Percentiles rank a stretch among this genome's conserved stretches.
These are phyloP conservation scores for Schwanniomyces pseudopolymorphus DNA, from an alignment of 805 yeast genomes.

Conservation along the genomic window DNA sequence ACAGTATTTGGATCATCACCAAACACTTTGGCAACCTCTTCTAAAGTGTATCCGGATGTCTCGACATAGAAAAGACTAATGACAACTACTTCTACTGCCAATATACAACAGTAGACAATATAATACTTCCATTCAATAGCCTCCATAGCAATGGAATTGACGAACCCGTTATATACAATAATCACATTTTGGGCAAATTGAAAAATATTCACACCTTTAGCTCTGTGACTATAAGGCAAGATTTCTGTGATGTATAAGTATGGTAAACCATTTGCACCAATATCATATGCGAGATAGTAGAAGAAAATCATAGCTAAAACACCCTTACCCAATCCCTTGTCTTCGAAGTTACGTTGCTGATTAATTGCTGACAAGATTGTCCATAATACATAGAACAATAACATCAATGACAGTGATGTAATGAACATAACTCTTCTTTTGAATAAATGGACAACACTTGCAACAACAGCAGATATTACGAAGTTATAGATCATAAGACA, in stretches of 20 bases:
- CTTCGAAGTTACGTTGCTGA: conserved; percentile 12
- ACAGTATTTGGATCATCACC: not conserved
- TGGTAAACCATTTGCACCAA: conserved; percentile 39
- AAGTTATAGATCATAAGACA: conserved; percentile 49
- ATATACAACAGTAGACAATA: conserved; percentile 35
- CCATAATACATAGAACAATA: conserved; percentile 19
- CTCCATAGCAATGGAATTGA: conserved; percentile 40
- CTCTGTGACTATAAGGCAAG: conserved; percentile 38
- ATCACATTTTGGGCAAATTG: conserved; percentile 18
- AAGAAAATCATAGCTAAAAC: conserved; percentile 26
- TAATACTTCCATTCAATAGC: conserved; percentile 45
- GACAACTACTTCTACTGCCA: conserved; percentile 27
- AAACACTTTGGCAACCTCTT: conserved; percentile 23
- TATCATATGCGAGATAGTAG: conserved; percentile 19
- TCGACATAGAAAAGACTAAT: conserved; percentile 40
- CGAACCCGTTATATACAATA: conserved; percentile 27
- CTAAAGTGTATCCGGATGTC: conserved; percentile 44
- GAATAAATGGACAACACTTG: conserved; percentile 16
- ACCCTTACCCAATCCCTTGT: conserved; percentile 15
- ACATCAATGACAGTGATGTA: conserved; percentile 13
- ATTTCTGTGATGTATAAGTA: conserved; percentile 46
- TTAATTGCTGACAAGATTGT: conserved; percentile 22
- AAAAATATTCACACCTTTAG: conserved; percentile 40
- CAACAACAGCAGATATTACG: conserved; percentile 21
- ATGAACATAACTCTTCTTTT: conserved; percentile 28